phyloP scores from a whole-genome alignment of 345 rosid species.

The Euphorbia tirucalli region DNA sequence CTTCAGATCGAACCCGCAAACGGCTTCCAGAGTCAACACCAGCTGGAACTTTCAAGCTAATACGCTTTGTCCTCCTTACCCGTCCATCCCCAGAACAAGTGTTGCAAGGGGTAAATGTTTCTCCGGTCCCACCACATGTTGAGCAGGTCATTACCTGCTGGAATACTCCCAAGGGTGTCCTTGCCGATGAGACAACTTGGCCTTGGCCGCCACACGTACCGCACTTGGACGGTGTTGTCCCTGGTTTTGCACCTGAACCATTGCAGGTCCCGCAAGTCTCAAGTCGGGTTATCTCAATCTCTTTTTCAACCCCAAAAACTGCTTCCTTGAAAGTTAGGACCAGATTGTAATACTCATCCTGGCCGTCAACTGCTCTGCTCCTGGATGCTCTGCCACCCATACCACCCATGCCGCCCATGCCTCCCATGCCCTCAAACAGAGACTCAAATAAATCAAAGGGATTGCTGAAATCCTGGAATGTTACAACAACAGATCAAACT shows the following conservation, averaged over 20 bases:
- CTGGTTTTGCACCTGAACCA: slow-evolving; percentile 91
- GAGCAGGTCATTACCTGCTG: slow-evolving; percentile 97
- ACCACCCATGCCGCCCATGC: slow-evolving; percentile 78
- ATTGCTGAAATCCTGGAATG: slow-evolving; percentile 83
- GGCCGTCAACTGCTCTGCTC: slow-evolving; percentile 77
- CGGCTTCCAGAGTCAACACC: slow-evolving; percentile 97
- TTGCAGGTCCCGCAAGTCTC: slow-evolving; percentile 83
- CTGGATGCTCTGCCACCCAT: slow-evolving; percentile 70
- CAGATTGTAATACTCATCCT: slow-evolving; percentile 87
- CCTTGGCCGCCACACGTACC: slow-evolving; percentile 97
- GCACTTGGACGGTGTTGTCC: slow-evolving; percentile 77
- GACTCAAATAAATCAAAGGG: slow-evolving; percentile 94
- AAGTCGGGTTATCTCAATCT: slow-evolving; percentile 84
- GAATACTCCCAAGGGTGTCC: slow-evolving; percentile 94
- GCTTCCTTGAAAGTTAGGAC: slow-evolving; percentile 86
- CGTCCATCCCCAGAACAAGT: slow-evolving; percentile 91
- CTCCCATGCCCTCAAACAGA: slow-evolving; percentile 85
- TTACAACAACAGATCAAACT: slow-evolving; percentile 15
- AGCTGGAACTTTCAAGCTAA: slow-evolving; percentile 89
- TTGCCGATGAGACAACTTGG: slow-evolving; percentile 82
- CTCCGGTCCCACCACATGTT: slow-evolving; percentile 80
- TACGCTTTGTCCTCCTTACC: slow-evolving; percentile 79
- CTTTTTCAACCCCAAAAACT: slow-evolving; percentile 88
- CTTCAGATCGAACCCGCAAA: slow-evolving; percentile 90
- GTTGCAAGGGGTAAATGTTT: slow-evolving; percentile 66